phyloP scores from a whole-genome alignment of 2,329 filamentous ascomycete genomes.

The Periconia macrospinosa region DNA sequence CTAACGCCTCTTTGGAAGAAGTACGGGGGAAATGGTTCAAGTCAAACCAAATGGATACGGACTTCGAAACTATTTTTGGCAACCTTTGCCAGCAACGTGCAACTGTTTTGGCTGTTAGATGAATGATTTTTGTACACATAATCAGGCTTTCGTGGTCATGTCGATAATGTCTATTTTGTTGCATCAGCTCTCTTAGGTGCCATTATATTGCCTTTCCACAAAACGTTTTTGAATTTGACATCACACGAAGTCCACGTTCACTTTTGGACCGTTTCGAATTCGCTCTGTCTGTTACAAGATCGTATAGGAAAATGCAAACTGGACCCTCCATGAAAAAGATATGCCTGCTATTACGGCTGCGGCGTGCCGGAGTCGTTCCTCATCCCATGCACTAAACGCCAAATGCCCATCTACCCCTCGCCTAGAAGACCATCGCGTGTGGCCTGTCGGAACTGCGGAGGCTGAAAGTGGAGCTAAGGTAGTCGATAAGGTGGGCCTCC shows the following conservation, averaged over 20 bases:
- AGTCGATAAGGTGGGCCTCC: slow-evolving; percentile 89
- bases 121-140: too few relatives aligned
- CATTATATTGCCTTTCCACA: slow-evolving; percentile 14
- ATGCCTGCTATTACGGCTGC: slow-evolving; percentile 44
- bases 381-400: slow-evolving; percentile 46
- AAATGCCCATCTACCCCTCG: slow-evolving; percentile 38
- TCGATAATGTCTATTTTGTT: slow-evolving; percentile 27
- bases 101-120: too few relatives aligned
- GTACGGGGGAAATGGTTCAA: too few relatives aligned
- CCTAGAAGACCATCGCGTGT: slow-evolving; percentile 99
- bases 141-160: slow-evolving; percentile 1
- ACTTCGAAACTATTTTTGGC: too few relatives aligned
- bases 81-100: too few relatives aligned
- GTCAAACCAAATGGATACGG: too few relatives aligned
- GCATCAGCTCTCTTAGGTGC: slow-evolving; percentile 25
- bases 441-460: slow-evolving; percentile 99
- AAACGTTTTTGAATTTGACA: slow-evolving; percentile 21
- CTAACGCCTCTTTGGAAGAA: too few relatives aligned
- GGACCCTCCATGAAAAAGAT: slow-evolving; percentile 44
- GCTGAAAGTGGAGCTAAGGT: slow-evolving; percentile 95
- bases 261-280: slow-evolving; percentile 46
- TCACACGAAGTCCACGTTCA: slow-evolving; percentile 40
- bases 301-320: slow-evolving; percentile 44
- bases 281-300: slow-evolving; percentile 44
- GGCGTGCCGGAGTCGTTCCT: slow-evolving; percentile 44